Evolutionary conservation across 352 stramenopile genomes (phyloP).

Genomic region (Globisporangium ultimum): DNA sequence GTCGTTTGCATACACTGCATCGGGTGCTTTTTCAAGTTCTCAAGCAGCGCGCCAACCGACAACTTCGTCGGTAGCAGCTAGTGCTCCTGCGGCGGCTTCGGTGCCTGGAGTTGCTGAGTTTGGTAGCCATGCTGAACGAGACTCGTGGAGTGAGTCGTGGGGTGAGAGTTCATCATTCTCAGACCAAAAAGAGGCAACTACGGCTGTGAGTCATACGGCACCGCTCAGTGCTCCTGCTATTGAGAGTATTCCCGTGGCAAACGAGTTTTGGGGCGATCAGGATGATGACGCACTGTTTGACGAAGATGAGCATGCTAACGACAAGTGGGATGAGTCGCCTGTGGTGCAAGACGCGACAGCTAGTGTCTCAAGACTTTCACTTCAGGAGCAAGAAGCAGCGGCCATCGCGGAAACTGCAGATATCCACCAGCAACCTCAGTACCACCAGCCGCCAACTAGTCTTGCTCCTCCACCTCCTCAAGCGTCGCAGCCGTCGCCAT

Average conservation of each 20-base stretch:
- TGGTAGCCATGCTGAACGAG: slow-evolving; percentile 9
- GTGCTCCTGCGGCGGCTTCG: slow-evolving; percentile 3
- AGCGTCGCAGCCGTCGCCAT: slow-evolving; percentile 1
- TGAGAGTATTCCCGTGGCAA: slow-evolving; percentile 18
- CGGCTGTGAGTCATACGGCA: not conserved
- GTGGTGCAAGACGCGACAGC: slow-evolving; percentile 10
- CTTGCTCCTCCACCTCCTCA: slow-evolving; percentile 1
- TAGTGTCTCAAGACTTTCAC: slow-evolving; percentile 11
- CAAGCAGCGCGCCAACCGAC: not conserved
- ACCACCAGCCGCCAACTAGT: not conserved
- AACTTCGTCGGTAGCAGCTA: slow-evolving; percentile 8
- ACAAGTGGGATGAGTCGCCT: slow-evolving; percentile 32
- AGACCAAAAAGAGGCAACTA: slow-evolving; percentile 8
- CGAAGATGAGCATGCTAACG: slow-evolving; percentile 46
- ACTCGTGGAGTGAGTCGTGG: slow-evolving; percentile 17
- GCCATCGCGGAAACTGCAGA: not conserved
- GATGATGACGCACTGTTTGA: slow-evolving; percentile 59
- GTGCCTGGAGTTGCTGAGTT: slow-evolving; percentile 16
- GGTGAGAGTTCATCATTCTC: slow-evolving; percentile 9
- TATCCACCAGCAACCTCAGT: not conserved
- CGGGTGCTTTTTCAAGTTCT: not conserved
- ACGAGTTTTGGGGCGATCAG: slow-evolving; percentile 64
- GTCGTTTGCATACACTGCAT: not conserved
- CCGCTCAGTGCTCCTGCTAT: slow-evolving; percentile 5
- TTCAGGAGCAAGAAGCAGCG: slow-evolving; percentile 21